Conservation (phyloP, 2,329 filamentous ascomycete species). For the Hypoxylon sp. region DNA sequence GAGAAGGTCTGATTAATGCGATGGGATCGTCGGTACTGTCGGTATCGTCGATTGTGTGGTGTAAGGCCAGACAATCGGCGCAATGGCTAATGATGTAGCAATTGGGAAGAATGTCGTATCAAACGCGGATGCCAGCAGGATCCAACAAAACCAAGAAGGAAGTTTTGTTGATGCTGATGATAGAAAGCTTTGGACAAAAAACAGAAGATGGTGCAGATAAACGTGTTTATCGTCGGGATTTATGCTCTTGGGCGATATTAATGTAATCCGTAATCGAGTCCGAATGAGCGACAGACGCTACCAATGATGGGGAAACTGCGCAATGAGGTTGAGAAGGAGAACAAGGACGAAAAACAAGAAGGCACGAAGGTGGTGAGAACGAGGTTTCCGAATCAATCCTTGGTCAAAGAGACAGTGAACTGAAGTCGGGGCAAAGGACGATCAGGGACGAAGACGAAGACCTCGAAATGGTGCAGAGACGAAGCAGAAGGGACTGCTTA, state of each 20-base stretch:
- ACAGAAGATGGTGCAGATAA: slow-evolving; percentile 47
- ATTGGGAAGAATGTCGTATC: slow-evolving; percentile 50
- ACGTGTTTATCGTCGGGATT: slow-evolving; percentile 38
- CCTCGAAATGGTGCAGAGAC: slow-evolving; percentile 38
- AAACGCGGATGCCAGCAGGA: slow-evolving; percentile 52
- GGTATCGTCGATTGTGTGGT: slow-evolving; percentile 22
- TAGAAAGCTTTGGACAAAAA: slow-evolving; percentile 52
- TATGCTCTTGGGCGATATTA: slow-evolving; percentile 44
- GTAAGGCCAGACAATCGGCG: slow-evolving; percentile 42
- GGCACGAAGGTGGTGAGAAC: slow-evolving; percentile 21
- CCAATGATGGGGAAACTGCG: slow-evolving; percentile 42
- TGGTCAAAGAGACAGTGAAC: slow-evolving; percentile 36
- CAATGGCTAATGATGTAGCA: slow-evolving; percentile 35
- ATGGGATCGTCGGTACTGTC: slow-evolving; percentile 38
- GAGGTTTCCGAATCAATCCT: slow-evolving; percentile 32
- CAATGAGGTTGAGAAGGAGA: slow-evolving; percentile 35
- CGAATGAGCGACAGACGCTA: slow-evolving; percentile 48
- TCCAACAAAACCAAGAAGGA: slow-evolving; percentile 50
- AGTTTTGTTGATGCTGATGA: slow-evolving; percentile 41
- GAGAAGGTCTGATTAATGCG: slow-evolving; percentile 48
- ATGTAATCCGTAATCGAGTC: slow-evolving; percentile 44
- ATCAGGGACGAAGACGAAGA: slow-evolving; percentile 7
- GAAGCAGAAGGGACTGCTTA: slow-evolving; percentile 24
- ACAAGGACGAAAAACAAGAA: slow-evolving; percentile 38
- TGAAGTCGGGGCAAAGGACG: slow-evolving; percentile 26